Base-by-base conservation (phyloP, 768 basidiomycete species). In the Cystobasidium ongulense region DNA sequence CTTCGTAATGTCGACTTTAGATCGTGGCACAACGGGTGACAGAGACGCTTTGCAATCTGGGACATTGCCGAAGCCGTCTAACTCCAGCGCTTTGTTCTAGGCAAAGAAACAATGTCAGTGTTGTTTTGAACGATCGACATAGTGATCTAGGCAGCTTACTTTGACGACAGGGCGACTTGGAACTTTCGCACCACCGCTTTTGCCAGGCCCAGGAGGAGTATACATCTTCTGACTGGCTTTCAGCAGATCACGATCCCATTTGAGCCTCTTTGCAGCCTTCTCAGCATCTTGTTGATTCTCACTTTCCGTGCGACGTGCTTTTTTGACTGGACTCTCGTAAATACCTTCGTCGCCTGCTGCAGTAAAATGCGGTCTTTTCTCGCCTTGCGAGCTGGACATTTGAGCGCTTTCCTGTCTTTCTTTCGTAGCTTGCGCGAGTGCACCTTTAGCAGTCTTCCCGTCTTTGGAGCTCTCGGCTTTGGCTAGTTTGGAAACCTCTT, bases 171-270 rank as follows among this genome's bases (percentile, higher is more conserved):
- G 29, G 11, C 11, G 46, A 15, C 52, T 13, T 7, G n/a, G 68
- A 46, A 17, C 31, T 8, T 29, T 23, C n/a, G 50, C 21, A 18
- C 18, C 50, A 13, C 8, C 71, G 33, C 3, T 31, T 8, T 10
- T 27, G 29, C 36, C 39, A 18, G 7, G 35, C 1, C 21, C 33
- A 7, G 29, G 11, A 13, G 61, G 59, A 25, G 62, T 73, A 11
- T 23, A 53, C 17, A 64, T 31, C 46, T 72, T 36, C n/a, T 31
- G 13, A n/a, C 17, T 54, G 1, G 52, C 70, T 31, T 50, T 46
- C 18, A 61, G 50, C 29, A 74, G 65, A 15, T 72, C 53, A 13
- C 73, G 31, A 38, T 74, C 65, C 73, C 73, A 74, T 43, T 74
- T 74, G 3, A 66, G 36, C 3, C 4, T 50, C 43, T 50, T 67